Evolutionary conservation across 148 eudicot species (phyloP), one percentile per base, ranked within the genome.

Genomic region (Silene latifolia): DNA sequence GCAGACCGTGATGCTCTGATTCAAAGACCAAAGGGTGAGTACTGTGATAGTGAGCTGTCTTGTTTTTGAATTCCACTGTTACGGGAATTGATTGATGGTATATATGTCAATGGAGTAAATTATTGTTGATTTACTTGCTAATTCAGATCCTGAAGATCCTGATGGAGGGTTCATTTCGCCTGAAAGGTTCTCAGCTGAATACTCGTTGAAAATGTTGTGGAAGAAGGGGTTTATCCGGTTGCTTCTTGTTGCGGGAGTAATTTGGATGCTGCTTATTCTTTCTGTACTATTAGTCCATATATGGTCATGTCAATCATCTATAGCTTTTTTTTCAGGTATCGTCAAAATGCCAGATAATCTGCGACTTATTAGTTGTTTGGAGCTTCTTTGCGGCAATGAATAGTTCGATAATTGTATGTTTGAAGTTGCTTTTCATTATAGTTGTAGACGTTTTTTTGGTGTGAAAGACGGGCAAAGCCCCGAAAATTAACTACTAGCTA

Each of bases 291-390:
- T 88, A 63, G 84, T 95, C 74, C 98, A 95, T 74, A 78, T 90
- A 25, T 95, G 98, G 98, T 90, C 98, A 71, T 95, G 99, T 84
- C 98, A 92, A 75, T 92, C 99, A 61, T 92, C 99, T 10, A 19
- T 92, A 20, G 82, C 87, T 68, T 92, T 95, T 84, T 82, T 95
- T 87, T 89, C 99, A 87, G 99, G 99, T 92, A 86, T 76, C 63
- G 53, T 71, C 70, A 25, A 19, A 59, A 58, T 80, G 13, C 53
- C 44, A 35, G 2, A 11, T 24, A 29, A 27, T 27, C n/a, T 1
- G 19, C 17, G 18, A 8, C 8, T 29, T n/a, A 42, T n/a, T 21
- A 35, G 10, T 13, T 35, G 46, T 63, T 51, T 19, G 7, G 20
- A 7, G 21, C 27, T 69, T 46, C 24, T 3, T 39, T 18, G 20